Percentiles rank a stretch among this genome's conserved stretches.
phyloP scores from a whole-genome alignment of 768 basidiomycete genomes.

The Sistotremastrum niveocremeum region DNA sequence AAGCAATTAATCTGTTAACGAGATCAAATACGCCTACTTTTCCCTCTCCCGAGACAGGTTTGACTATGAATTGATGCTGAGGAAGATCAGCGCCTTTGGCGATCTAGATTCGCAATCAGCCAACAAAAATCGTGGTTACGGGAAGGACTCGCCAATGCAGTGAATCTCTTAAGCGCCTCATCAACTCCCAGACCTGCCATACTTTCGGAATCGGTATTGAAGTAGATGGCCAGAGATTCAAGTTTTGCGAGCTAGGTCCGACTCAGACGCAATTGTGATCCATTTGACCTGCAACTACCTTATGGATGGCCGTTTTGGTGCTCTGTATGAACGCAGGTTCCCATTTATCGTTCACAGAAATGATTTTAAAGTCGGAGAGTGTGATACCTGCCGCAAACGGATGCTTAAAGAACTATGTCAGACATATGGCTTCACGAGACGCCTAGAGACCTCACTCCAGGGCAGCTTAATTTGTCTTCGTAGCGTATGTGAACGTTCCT shows the following conservation, averaged over 20 bases:
- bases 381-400: slow-evolving; percentile 91
- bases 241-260: slow-evolving; percentile 61
- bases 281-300: slow-evolving; percentile 31
- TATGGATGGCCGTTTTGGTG: slow-evolving; percentile 75
- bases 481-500: slow-evolving; percentile 95
- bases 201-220: slow-evolving; percentile 81
- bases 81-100: slow-evolving; percentile 31
- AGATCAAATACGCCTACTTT: slow-evolving; percentile 34
- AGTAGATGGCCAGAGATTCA: slow-evolving; percentile 81
- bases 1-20: background rate
- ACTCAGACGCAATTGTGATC: slow-evolving; percentile 4
- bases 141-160: slow-evolving; percentile 41
- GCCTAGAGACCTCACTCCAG: slow-evolving; percentile 46
- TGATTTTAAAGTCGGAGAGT: slow-evolving; percentile 72
- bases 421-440: background rate
- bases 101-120: slow-evolving; percentile 24
- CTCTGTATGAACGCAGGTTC: slow-evolving; percentile 86
- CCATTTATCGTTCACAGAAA: slow-evolving; percentile 85
- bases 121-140: background rate
- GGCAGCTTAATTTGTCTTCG: slow-evolving; percentile 89
- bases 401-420: slow-evolving; percentile 37
- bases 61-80: slow-evolving; percentile 85
- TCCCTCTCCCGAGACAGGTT: slow-evolving; percentile 92
- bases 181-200: slow-evolving; percentile 51
- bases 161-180: slow-evolving; percentile 65